These are phyloP conservation scores for Amylocystis lapponica DNA, from an alignment of 768 basidiomycete species.

Conservation along the genomic window DNA sequence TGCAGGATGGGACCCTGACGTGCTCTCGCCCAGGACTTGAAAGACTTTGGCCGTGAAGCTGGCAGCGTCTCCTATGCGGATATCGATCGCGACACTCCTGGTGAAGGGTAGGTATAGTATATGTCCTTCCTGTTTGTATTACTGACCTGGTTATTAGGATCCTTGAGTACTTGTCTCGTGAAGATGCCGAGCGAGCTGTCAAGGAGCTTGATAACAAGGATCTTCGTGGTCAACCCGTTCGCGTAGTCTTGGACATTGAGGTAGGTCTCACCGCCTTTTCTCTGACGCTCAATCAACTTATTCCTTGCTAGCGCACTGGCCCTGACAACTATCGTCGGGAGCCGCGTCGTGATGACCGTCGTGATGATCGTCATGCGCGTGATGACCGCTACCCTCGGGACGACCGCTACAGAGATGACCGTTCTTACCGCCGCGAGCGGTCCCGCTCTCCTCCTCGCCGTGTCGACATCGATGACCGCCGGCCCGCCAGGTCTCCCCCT, in stretches of 20 bases:
- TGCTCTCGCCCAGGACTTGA: constrained; percentile 72
- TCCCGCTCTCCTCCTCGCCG: constrained; percentile 75
- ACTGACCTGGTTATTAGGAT: constrained; percentile 42
- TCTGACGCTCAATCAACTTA: no score
- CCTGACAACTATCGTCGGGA: constrained; percentile 58
- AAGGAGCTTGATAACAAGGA: constrained; percentile 83
- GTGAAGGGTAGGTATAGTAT: constrained; percentile 67
- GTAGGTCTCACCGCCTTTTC: constrained; percentile 32
- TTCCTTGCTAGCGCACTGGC: constrained; percentile 48
- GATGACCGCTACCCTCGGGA: constrained; percentile 36
- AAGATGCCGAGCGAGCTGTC: constrained; percentile 92
- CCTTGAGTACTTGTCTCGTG: constrained; percentile 83
- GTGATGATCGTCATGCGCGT: constrained; percentile 21
- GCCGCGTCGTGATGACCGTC: constrained; percentile 62
- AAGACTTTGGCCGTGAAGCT: constrained; percentile 94
- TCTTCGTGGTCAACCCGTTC: constrained; percentile 76
- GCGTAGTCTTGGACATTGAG: constrained; percentile 59
- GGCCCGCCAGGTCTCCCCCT: constrained; percentile 79
- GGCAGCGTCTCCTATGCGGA: constrained; percentile 94
- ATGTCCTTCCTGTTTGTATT: background rate
- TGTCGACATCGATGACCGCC: constrained; percentile 65
- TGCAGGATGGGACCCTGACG: background rate
- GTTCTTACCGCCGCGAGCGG: constrained; percentile 64
- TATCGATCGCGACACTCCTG: constrained; percentile 80
- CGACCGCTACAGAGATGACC: constrained; percentile 42